A percentile compares a stretch with the other conserved stretches of the same genome.
Evolutionary conservation across 768 basidiomycete genomes (phyloP).

Genomic region (Pholiota microspora): DNA sequence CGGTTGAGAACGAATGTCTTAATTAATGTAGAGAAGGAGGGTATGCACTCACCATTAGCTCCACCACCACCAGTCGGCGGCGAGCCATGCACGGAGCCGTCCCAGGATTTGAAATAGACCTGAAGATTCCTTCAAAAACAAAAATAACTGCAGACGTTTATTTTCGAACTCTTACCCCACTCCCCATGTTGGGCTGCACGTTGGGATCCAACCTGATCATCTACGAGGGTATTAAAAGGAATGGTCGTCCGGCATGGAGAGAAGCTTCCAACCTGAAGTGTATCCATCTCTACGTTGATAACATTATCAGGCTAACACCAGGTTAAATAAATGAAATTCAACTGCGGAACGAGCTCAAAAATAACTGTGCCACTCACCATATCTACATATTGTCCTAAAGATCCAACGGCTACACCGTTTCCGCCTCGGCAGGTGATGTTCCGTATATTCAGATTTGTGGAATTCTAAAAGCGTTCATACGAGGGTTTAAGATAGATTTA

Average conservation of each 20-base stretch:
- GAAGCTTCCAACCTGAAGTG: constrained; percentile 35
- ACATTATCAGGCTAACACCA: constrained; percentile 48
- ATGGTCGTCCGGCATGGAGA: background rate
- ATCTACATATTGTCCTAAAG: constrained; percentile 54
- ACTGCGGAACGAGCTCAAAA: background rate
- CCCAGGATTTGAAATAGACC: constrained; percentile 61
- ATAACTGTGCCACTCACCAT: constrained; percentile 31
- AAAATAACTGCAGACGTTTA: background rate
- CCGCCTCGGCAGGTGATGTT: constrained; percentile 57
- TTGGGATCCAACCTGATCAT: constrained; percentile 44
- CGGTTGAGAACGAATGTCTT: constrained; percentile 1
- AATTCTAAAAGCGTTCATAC: constrained; percentile 41
- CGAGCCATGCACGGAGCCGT: constrained; percentile 44
- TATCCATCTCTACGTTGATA: constrained; percentile 46
- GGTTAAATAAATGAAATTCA: background rate
- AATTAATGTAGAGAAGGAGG: background rate
- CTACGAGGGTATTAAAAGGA: constrained; percentile 21
- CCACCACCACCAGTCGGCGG: constrained; percentile 60
- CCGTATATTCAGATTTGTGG: constrained; percentile 45
- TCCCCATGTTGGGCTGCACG: constrained; percentile 56
- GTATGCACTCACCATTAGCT: constrained; percentile 35
- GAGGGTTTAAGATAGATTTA: background rate
- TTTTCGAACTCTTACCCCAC: constrained; percentile 35
- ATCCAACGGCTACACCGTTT: constrained; percentile 60
- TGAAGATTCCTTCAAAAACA: constrained; percentile 16